Percentiles rank a stretch among this genome's conserved stretches.
Evolutionary conservation across 1,284 basidiomycete genomes (phyloP).

Genomic region (Puccinia hordei): DNA sequence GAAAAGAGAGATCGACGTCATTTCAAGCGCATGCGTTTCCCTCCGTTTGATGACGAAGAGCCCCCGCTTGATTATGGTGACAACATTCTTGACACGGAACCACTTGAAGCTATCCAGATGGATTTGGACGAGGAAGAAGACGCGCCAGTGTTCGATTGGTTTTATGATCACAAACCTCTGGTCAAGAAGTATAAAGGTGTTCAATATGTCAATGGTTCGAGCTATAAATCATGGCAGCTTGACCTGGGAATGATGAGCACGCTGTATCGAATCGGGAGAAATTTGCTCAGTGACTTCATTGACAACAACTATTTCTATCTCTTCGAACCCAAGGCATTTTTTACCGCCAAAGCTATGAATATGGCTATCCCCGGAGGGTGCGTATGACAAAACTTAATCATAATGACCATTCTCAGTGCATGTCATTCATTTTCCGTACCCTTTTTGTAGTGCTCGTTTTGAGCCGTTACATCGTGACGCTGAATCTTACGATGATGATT

Average conservation of each 20-base stretch:
- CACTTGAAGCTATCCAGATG: conserved; percentile 94
- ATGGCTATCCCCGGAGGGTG: conserved; percentile 98
- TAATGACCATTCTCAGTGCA: background rate
- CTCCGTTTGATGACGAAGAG: conserved; percentile 99
- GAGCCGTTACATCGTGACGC: conserved; percentile 72
- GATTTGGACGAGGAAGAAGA: conserved; percentile 95
- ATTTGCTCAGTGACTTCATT: conserved; percentile 81
- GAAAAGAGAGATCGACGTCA: conserved; percentile 98
- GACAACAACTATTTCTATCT: conserved; percentile 77
- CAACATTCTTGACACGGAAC: conserved; percentile 96
- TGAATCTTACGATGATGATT: conserved; percentile 97
- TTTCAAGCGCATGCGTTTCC: conserved; percentile 99
- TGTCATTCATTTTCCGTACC: conserved; percentile 62
- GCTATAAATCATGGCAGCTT: conserved; percentile 90
- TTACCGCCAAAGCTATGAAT: conserved; percentile 76
- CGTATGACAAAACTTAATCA: conserved; percentile 65
- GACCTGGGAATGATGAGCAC: conserved; percentile 93
- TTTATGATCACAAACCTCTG: conserved; percentile 95
- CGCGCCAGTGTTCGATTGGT: conserved; percentile 92
- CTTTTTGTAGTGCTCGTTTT: conserved; percentile 45
- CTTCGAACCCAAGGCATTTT: conserved; percentile 97
- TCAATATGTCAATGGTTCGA: conserved; percentile 79
- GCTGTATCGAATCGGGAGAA: conserved; percentile 90
- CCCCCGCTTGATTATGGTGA: conserved; percentile 97
- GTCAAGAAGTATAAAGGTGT: conserved; percentile 70